phyloP scores from a whole-genome alignment of 306 rosid species.

The Ormosia emarginata region DNA sequence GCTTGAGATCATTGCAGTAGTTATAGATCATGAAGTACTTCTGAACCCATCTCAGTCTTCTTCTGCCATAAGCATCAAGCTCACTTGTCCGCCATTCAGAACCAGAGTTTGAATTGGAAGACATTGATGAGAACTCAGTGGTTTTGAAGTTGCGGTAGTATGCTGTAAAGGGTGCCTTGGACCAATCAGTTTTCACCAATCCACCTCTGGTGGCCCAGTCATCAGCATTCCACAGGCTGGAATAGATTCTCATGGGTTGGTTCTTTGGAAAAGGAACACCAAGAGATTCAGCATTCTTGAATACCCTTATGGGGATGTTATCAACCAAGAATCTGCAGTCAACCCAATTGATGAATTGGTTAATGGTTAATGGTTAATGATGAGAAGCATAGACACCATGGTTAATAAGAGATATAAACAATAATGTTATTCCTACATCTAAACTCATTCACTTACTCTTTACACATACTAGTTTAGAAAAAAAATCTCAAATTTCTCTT shows the following conservation, averaged over 20 bases:
- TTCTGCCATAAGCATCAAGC: slow-evolving; percentile 41
- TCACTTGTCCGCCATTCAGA: slow-evolving; percentile 20
- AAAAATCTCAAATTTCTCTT: too few species aligned
- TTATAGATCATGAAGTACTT: slow-evolving; percentile 46
- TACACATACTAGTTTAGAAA: too few species aligned
- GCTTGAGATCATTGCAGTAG: slow-evolving; percentile 42
- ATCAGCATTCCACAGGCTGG: slow-evolving; percentile 74
- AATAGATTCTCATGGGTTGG: slow-evolving; percentile 64
- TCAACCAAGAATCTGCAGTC: slow-evolving; percentile 52
- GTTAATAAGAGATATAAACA: background rate
- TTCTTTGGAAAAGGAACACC: slow-evolving; percentile 63
- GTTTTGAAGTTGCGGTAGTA: slow-evolving; percentile 46
- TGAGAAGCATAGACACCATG: background rate
- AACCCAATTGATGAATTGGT: background rate
- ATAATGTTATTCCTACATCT: too few species aligned
- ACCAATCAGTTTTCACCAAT: slow-evolving; percentile 68
- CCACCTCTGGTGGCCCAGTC: slow-evolving; percentile 90
- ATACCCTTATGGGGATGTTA: slow-evolving; percentile 64
- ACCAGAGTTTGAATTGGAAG: slow-evolving; percentile 11
- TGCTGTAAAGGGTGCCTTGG: slow-evolving; percentile 66
- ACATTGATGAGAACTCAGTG: slow-evolving; percentile 28
- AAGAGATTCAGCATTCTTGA: slow-evolving; percentile 50
- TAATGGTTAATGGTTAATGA: background rate
- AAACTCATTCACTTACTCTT: too few species aligned
- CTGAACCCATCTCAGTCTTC: slow-evolving; percentile 52